A percentile compares a stretch with the other conserved stretches of the same genome.
These are phyloP conservation scores for Delonix regia DNA, from an alignment of 306 rosid species.

Conservation along the genomic window DNA sequence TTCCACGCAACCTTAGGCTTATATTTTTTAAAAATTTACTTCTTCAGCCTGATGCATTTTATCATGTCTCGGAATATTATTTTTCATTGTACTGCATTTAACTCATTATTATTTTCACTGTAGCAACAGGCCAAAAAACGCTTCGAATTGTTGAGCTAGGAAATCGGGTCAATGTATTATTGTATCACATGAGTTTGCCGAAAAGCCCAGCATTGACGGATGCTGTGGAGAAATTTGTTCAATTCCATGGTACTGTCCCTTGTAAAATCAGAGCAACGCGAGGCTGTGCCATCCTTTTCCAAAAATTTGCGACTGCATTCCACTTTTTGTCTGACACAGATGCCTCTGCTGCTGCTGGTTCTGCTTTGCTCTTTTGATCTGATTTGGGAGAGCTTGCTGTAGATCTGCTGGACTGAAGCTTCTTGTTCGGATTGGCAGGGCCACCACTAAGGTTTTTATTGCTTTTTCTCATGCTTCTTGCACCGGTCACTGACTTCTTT, in stretches of 20 bases:
- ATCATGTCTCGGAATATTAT: too few relatives aligned
- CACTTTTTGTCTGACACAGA: conserved; percentile 56
- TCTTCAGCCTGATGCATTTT: too few relatives aligned
- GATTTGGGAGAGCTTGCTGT: conserved; percentile 41
- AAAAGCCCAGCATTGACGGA: conserved; percentile 63
- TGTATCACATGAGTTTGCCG: conserved; percentile 85
- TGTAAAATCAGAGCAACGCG: conserved; percentile 94
- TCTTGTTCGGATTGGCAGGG: conserved; percentile 44
- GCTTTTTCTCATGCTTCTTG: conserved; percentile 67
- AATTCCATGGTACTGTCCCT: conserved; percentile 86
- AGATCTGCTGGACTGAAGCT: conserved; percentile 35
- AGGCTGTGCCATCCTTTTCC: conserved; percentile 63
- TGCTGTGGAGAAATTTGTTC: conserved; percentile 72
- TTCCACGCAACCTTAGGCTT: too few relatives aligned
- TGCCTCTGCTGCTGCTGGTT: conserved; percentile 37
- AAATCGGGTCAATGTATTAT: conserved; percentile 57
- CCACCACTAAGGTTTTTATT: conserved; percentile 41
- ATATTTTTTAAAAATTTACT: too few relatives aligned
- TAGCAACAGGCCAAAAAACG: too few relatives aligned
- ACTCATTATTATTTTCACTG: too few relatives aligned
- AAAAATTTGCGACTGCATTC: not conserved
- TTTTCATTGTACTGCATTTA: too few relatives aligned
- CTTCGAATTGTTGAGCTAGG: conserved; percentile 64
- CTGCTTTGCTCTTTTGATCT: conserved; percentile 58
- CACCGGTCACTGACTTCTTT: conserved; percentile 74